These are phyloP conservation scores for Talaromyces ruber DNA, from an alignment of 495 filamentous ascomycete genomes.

Conservation along the genomic window DNA sequence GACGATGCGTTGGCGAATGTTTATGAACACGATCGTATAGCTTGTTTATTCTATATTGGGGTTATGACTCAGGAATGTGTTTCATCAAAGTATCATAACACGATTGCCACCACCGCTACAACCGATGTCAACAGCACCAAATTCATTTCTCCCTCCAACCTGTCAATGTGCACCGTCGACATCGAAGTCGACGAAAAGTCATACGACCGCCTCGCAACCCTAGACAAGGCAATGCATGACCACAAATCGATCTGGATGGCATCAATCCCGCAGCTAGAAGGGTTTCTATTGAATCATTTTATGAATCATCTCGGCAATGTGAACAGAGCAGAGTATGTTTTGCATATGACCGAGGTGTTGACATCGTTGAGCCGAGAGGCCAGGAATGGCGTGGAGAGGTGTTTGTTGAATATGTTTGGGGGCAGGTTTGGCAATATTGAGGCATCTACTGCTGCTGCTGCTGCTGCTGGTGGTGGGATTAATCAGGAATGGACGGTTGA, in stretches of 20 bases:
- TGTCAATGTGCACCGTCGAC: background rate
- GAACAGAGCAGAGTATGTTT: slow-evolving; percentile 13
- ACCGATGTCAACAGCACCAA: background rate
- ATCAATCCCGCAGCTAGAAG: slow-evolving; percentile 13
- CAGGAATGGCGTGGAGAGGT: slow-evolving; percentile 18
- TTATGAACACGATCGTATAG: slow-evolving; percentile 13
- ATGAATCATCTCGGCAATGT: slow-evolving; percentile 4
- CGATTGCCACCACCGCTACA: background rate
- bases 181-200: background rate
- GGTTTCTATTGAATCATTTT: slow-evolving; percentile 12
- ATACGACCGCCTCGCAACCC: slow-evolving; percentile 4
- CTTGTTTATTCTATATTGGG: slow-evolving; percentile 16
- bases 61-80: slow-evolving; percentile 20
- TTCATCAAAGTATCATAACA: slow-evolving; percentile 6
- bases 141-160: background rate
- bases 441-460: background rate
- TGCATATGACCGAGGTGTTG: slow-evolving; percentile 15
- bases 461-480: background rate
- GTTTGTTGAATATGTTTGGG: slow-evolving; percentile 19
- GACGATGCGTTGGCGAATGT: background rate
- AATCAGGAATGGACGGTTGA: slow-evolving; percentile 20
- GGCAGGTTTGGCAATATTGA: background rate
- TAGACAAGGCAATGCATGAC: slow-evolving; percentile 10
- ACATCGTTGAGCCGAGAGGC: slow-evolving; percentile 16
- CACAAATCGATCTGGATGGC: slow-evolving; percentile 8